phyloP scores from a whole-genome alignment of 176 grass and related monocot genomes.

The Zea luxurians region DNA sequence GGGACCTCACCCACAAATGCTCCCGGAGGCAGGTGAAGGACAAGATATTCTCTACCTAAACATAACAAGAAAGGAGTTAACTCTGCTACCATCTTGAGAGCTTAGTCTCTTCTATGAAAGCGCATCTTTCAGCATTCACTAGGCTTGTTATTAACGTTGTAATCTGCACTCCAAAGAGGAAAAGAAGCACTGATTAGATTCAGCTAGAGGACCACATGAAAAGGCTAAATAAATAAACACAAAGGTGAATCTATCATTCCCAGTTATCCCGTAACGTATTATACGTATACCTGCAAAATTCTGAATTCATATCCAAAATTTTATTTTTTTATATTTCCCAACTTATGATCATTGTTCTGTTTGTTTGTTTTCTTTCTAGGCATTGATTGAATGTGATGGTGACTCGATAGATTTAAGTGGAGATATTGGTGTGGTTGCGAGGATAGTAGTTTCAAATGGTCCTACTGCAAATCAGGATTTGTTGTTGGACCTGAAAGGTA shows the following conservation, averaged over 20 bases:
- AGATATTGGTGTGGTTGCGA: constrained; percentile 85
- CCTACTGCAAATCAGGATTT: constrained; percentile 69
- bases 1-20: too few relatives aligned
- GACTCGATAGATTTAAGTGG: constrained; percentile 96
- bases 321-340: constrained; percentile 8
- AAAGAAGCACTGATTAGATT: too few relatives aligned
- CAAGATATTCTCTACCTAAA: too few relatives aligned
- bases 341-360: constrained; percentile 36
- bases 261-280: not conserved
- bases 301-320: not conserved
- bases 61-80: too few relatives aligned
- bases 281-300: constrained; percentile 2
- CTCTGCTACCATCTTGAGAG: too few relatives aligned
- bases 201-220: too few relatives aligned
- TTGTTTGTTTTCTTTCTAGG: constrained; percentile 59
- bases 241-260: not conserved
- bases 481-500: constrained; percentile 94
- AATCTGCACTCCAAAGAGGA: too few relatives aligned
- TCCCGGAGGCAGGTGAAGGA: too few relatives aligned
- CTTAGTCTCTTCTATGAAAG: too few relatives aligned
- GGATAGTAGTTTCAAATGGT: constrained; percentile 79
- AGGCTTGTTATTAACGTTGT: too few relatives aligned
- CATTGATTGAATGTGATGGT: constrained; percentile 93
- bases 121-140: too few relatives aligned
- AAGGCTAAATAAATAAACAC: too few relatives aligned